Conservation (phyloP, 352 stramenopile genomes). For the Pythium monospermum region DNA sequence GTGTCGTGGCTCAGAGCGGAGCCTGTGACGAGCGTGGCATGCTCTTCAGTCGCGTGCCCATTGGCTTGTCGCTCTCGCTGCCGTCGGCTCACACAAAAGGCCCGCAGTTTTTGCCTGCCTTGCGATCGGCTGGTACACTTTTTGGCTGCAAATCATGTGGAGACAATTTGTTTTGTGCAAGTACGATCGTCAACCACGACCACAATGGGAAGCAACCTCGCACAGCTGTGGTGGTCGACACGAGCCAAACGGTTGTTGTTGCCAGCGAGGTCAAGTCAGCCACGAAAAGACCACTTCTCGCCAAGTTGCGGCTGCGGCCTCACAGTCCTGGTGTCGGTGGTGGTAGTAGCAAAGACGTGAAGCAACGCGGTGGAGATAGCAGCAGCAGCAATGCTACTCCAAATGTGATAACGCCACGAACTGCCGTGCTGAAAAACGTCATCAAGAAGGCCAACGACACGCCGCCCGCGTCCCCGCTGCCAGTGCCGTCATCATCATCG, state of each 20-base stretch:
- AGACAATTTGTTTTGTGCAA: slow-evolving; percentile 58
- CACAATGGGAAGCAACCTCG: not conserved
- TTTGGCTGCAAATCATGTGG: slow-evolving; percentile 59
- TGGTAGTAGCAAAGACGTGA: not conserved
- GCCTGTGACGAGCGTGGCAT: slow-evolving; percentile 55
- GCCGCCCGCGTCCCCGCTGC: no score
- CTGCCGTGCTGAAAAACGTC: slow-evolving; percentile 1
- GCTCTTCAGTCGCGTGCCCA: slow-evolving; percentile 46
- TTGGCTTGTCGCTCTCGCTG: slow-evolving; percentile 50
- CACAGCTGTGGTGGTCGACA: not conserved
- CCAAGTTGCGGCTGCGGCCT: slow-evolving; percentile 48
- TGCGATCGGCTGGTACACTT: slow-evolving; percentile 67
- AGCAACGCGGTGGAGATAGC: not conserved
- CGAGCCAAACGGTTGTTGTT: not conserved
- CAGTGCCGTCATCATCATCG: not conserved
- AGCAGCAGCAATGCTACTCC: not conserved
- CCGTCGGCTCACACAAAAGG: slow-evolving; percentile 11
- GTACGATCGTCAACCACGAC: slow-evolving; percentile 38
- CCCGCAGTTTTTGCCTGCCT: slow-evolving; percentile 53
- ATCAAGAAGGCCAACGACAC: not conserved
- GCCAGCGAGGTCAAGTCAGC: not conserved
- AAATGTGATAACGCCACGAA: slow-evolving; percentile 1
- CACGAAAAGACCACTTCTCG: slow-evolving; percentile 38
- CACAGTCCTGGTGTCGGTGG: slow-evolving; percentile 32
- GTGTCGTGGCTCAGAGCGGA: slow-evolving; percentile 1